These are phyloP conservation scores for Crithidia thermophila DNA, from an alignment of 208 protist species.

Conservation along the genomic window DNA sequence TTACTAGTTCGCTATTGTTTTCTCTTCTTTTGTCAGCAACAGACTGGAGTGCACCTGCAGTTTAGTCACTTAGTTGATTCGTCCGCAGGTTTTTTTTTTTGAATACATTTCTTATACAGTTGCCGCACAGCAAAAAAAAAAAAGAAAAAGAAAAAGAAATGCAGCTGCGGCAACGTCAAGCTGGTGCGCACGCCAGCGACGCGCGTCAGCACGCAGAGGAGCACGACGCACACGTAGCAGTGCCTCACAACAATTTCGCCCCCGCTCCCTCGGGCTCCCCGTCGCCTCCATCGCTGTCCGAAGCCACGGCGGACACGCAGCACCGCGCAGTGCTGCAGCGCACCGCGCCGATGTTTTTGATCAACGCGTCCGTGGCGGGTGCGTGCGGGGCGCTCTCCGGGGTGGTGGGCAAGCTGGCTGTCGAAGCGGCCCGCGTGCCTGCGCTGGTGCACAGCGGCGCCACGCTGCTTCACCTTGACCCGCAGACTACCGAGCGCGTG, in stretches of 20 bases:
- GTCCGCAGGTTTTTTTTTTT: too few species aligned
- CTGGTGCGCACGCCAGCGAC: not conserved
- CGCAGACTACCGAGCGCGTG: conserved; percentile 15
- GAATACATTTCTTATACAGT: conserved; percentile 4
- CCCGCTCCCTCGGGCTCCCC: not conserved
- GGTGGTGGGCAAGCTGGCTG: conserved; percentile 75
- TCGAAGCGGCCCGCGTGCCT: conserved; percentile 37
- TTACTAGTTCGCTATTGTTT: too few species aligned
- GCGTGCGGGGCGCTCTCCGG: conserved; percentile 69
- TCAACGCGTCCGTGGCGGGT: conserved; percentile 73
- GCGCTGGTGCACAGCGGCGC: conserved; percentile 18
- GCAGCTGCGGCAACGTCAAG: conserved; percentile 12
- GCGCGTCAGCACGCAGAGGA: not conserved
- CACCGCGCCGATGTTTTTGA: conserved; percentile 43
- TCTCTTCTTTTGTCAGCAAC: too few species aligned
- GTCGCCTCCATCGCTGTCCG: not conserved
- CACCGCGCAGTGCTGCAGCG: conserved; percentile 1
- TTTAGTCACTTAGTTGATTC: too few species aligned
- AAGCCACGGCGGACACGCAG: conserved; percentile 6
- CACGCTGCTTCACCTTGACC: conserved; percentile 9
- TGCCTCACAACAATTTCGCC: not conserved
- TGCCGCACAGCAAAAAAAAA: not conserved
- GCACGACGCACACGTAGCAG: conserved; percentile 3
- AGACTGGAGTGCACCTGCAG: too few species aligned
- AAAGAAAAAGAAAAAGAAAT: conserved; percentile 10